Base-by-base conservation (phyloP, 371 early-diverging fungal genomes). In the Rhizopus arrhizus region DNA sequence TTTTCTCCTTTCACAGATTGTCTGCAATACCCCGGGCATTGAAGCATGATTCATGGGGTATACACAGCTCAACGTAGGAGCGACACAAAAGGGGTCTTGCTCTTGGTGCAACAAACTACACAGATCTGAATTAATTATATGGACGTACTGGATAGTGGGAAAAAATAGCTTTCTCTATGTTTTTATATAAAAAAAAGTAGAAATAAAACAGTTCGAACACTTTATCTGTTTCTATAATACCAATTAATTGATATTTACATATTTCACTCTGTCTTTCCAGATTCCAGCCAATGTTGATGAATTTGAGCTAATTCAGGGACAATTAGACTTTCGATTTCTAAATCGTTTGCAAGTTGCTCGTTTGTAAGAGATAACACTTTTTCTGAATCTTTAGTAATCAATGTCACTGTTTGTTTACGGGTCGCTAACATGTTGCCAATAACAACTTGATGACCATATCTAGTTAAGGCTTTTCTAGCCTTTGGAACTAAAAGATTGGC, bases 361-460 rank as follows among this genome's bases (percentile, higher is more conserved):
- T 80, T 61, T 5, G 86, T 68, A 51, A 98, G 70, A 28, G 78
- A 73, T 45, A 98, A 68, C 35, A 85, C 83, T 43, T 74, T 67
- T 47, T 87, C 81, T 3, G 75, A 80, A 8, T 75, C 69, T 31
- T 70, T 59, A 7, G 89, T 89, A 40, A 92, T 85, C 56, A 97
- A 62, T 61, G 85, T 85, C 12, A 99, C 97, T 10, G 84, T 81
- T 35, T 81, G 73, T 75, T 97, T 98, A 38, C 99, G 86, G 0
- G 95, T 95, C 32, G 75, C 66, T 15, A 99, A 72, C 74, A 97
- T 85, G 61, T 99, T 99, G 28, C 91, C 98, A 74, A 99, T 93
- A 12, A 99, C 99, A 22, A 95, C 83, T 69, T 99, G 97, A 74
- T 99, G 99, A 9, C 95, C 94, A 71, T 99, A 99, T 7, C 87